Evolutionary conservation across 1,284 basidiomycete genomes (phyloP).

Genomic region (Tilletia indica): DNA sequence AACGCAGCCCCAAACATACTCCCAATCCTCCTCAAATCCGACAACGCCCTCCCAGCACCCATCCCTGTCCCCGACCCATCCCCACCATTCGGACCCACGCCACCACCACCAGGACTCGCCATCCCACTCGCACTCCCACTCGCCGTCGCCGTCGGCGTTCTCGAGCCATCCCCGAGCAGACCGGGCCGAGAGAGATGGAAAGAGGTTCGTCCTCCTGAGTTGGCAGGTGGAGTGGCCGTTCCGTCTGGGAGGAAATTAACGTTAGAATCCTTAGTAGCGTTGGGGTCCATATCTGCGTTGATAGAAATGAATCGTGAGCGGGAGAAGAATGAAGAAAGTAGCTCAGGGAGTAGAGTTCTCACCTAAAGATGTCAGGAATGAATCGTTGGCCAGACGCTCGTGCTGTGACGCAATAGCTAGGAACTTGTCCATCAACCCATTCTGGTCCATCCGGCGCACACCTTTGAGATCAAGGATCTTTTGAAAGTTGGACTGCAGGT

Average conservation of each 20-base stretch:
- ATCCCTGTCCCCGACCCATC: constrained; percentile 17
- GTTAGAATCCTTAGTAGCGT: constrained; percentile 3
- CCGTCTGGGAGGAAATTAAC: constrained; percentile 6
- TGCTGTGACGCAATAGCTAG: constrained; percentile 84
- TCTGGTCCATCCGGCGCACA: constrained; percentile 79
- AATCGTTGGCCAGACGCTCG: constrained; percentile 76
- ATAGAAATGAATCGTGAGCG: not conserved
- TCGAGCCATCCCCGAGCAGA: constrained; percentile 26
- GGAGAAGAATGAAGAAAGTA: not conserved
- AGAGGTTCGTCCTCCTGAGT: not conserved
- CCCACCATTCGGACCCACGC: constrained; percentile 20
- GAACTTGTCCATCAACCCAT: constrained; percentile 84
- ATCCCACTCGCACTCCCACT: not conserved
- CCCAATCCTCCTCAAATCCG: constrained; percentile 47
- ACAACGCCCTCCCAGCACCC: constrained; percentile 32
- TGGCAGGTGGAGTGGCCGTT: constrained; percentile 18
- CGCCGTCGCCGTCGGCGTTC: constrained; percentile 22
- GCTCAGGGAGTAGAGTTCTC: not conserved
- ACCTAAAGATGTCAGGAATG: constrained; percentile 62
- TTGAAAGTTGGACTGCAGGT: constrained; percentile 62
- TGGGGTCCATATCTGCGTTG: constrained; percentile 26
- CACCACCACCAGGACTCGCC: constrained; percentile 21
- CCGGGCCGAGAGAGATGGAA: constrained; percentile 23
- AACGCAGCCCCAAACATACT: constrained; percentile 47
- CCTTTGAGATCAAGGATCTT: constrained; percentile 83